Conservation (phyloP, 164 flowering plant species). For the Warburgia ugandensis region DNA sequence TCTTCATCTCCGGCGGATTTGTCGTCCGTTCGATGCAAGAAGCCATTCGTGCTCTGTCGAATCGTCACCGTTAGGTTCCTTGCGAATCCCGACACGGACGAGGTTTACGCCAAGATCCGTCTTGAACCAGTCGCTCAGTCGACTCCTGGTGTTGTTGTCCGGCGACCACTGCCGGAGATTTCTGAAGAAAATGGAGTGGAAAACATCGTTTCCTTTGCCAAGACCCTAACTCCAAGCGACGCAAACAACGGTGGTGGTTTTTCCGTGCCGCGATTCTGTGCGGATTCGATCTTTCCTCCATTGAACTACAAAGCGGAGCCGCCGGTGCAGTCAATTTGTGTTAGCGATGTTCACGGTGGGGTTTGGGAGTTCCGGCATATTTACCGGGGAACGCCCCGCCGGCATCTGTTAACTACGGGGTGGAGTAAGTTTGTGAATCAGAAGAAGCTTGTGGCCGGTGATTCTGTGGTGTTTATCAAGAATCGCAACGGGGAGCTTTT, state of each 20-base stretch:
- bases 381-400: slow-evolving; percentile 72
- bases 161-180: background rate
- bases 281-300: slow-evolving; percentile 66
- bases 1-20: slow-evolving; percentile 14
- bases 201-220: slow-evolving; percentile 35
- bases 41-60: slow-evolving; percentile 28
- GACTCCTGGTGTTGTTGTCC: background rate
- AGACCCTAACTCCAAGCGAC: slow-evolving; percentile 68
- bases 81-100: slow-evolving; percentile 46
- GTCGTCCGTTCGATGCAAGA: slow-evolving; percentile 11
- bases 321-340: slow-evolving; percentile 54
- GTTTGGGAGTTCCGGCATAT: slow-evolving; percentile 57
- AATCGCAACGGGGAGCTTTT: slow-evolving; percentile 28
- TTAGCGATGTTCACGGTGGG: slow-evolving; percentile 45
- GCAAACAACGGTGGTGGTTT: slow-evolving; percentile 92
- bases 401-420: slow-evolving; percentile 80
- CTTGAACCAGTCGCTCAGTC: slow-evolving; percentile 15
- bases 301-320: slow-evolving; percentile 46
- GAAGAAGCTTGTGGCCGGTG: slow-evolving; percentile 69
- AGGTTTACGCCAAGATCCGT: slow-evolving; percentile 35
- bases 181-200: background rate
- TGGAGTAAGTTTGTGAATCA: slow-evolving; percentile 85
- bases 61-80: slow-evolving; percentile 29
- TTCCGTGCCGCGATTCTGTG: slow-evolving; percentile 77
- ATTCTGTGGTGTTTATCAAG: slow-evolving; percentile 68